Conservation (phyloP, 1,139 yeast species). For the Tardiomyces blankii region DNA sequence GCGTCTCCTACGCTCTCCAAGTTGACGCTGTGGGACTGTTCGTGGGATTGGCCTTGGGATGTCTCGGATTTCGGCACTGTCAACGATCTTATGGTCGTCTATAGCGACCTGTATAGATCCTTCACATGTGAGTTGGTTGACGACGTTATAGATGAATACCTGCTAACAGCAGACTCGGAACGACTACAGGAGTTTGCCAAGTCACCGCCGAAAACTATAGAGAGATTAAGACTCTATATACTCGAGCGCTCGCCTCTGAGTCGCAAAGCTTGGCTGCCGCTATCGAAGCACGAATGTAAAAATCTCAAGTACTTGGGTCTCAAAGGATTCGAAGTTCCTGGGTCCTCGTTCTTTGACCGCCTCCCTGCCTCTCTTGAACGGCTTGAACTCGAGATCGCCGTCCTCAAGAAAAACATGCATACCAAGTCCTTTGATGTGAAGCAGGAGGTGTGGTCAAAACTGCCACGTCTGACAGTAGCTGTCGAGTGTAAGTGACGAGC, state of each 20-base stretch:
- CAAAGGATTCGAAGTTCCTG: conserved; percentile 1
- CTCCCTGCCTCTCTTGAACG: background rate
- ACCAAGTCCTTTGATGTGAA: too few relatives aligned
- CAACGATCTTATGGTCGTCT: conserved; percentile 4
- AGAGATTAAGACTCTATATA: conserved; percentile 3
- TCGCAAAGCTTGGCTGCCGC: conserved; percentile 1
- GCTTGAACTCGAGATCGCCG: background rate
- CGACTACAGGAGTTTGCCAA: conserved; percentile 6
- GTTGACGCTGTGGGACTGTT: conserved; percentile 9
- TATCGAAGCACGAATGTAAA: conserved; percentile 2
- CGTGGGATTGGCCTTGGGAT: conserved; percentile 11
- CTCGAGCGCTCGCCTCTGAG: conserved; percentile 3
- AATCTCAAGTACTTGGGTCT: conserved; percentile 1
- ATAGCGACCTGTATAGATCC: conserved; percentile 4
- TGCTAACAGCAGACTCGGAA: conserved; percentile 3
- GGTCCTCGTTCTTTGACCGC: background rate
- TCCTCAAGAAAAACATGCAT: background rate
- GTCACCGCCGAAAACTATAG: conserved; percentile 1
- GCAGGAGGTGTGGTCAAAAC: too few relatives aligned
- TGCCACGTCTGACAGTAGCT: too few relatives aligned
- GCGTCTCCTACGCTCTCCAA: too few relatives aligned
- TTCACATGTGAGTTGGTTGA: conserved; percentile 10
- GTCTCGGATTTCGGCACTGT: conserved; percentile 5
- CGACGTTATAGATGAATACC: conserved; percentile 4
- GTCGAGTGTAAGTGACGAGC: background rate